A percentile compares a stretch with the other conserved stretches of the same genome.
Evolutionary conservation across 768 basidiomycete genomes (phyloP).

Genomic region (Termitomyces sp.): DNA sequence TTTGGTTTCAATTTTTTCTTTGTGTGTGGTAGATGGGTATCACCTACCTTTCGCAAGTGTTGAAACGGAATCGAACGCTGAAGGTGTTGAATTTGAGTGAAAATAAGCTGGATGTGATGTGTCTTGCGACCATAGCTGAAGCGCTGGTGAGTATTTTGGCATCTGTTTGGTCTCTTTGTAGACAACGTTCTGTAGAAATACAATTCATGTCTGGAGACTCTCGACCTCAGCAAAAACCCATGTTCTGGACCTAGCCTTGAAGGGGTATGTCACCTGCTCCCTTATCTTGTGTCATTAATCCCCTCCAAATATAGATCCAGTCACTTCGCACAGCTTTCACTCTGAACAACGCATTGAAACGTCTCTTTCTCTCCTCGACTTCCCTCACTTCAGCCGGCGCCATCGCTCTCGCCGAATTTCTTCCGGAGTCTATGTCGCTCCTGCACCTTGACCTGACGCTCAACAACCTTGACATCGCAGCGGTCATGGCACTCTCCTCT

Average conservation of each 20-base stretch:
- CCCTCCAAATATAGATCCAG: constrained; percentile 49
- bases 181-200: constrained; percentile 62
- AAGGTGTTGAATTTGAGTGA: constrained; percentile 93
- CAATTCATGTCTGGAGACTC: constrained; percentile 87
- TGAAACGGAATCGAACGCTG: constrained; percentile 92
- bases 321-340: constrained; percentile 91
- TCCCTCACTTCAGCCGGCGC: constrained; percentile 77
- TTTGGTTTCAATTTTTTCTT: constrained; percentile 14
- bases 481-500: constrained; percentile 86
- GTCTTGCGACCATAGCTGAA: constrained; percentile 79
- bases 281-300: not conserved
- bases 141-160: constrained; percentile 57
- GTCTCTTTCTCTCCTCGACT: constrained; percentile 87
- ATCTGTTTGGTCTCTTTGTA: not conserved
- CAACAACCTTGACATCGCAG: constrained; percentile 82
- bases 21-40: constrained; percentile 51
- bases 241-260: constrained; percentile 87
- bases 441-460: constrained; percentile 88
- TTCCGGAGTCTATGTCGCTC: constrained; percentile 83
- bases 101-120: constrained; percentile 84
- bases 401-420: constrained; percentile 93
- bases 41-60: constrained; percentile 86
- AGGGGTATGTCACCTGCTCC: constrained; percentile 53
- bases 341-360: constrained; percentile 84
- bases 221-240: constrained; percentile 90